Evolutionary conservation across 495 filamentous ascomycete genomes (phyloP), one percentile per base, ranked within the genome.

Genomic region (Hypomontagnella submonticulosa): DNA sequence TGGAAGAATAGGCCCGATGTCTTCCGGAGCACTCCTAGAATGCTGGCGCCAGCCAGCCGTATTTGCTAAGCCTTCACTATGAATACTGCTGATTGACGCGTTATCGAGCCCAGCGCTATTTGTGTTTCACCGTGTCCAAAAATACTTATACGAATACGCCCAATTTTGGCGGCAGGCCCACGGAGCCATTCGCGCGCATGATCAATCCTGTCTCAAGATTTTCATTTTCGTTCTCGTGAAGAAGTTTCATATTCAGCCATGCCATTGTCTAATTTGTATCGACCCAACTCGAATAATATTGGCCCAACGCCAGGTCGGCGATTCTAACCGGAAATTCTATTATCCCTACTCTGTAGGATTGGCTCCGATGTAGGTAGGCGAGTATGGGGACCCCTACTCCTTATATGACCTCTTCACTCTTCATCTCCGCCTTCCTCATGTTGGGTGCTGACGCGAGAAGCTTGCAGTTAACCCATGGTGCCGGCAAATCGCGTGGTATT

Each of bases 401-500:
- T 58, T 53, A 58, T 57, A 56, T 23, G 37, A 51, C 40, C 1
- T 33, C 34, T 49, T 53, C 40, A 51, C 52, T 36, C 60, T 44
- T 10, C n/a, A 41, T 42, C 41, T 48, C 32, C 48, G 40, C 51
- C 44, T 43, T 51, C 44, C 38, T 19, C 23, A 56, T 59, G 66
- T 60, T 69, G 60, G 57, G 66, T 69, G 67, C 67, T 70, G 67
- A 70, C 67, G 67, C 61, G 62, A 70, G 67, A 70, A 70, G 49
- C 62, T 66, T 69, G 66, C 56, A 49, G 49, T 54, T 63, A 27
- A 44, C 51, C 34, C 57, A 34, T 32, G 13, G 59, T 56, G 42
- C 34, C 64, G 49, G 60, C 50, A 52, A 56, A 55, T 69, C 59
- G 56, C 60, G 59, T 68, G 65, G 53, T 63, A 57, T 59, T 68